Conservation (phyloP, 1,139 yeast species). For the Spencermartinsiella ligniputridi region DNA sequence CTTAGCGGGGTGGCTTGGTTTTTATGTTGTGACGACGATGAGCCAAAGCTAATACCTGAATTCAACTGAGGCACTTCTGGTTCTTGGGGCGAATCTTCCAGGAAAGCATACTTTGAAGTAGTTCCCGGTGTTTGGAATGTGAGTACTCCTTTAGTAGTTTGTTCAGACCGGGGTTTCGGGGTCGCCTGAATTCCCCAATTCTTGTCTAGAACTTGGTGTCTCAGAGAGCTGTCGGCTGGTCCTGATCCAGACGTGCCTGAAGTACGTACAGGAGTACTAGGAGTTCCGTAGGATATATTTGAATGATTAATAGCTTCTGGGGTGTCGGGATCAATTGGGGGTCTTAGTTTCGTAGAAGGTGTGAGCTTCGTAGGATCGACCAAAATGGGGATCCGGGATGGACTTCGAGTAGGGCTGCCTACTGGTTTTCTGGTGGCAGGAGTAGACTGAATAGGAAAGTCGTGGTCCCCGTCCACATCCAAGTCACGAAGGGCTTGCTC, state of each 20-base stretch:
- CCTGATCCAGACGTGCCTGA: not conserved
- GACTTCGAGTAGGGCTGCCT: conserved; percentile 1
- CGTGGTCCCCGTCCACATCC: conserved; percentile 4
- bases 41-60: not conserved
- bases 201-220: conserved; percentile 35
- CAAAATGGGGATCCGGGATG: not conserved
- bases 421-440: conserved; percentile 3
- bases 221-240: conserved; percentile 10
- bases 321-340: not conserved
- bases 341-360: conserved; percentile 1
- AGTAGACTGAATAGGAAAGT: not conserved
- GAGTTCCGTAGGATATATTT: not conserved
- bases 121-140: not conserved
- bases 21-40: not conserved
- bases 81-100: not conserved
- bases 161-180: conserved; percentile 22
- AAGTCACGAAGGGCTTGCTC: conserved; percentile 3
- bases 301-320: not conserved
- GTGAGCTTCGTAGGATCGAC: conserved; percentile 2
- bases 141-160: not conserved
- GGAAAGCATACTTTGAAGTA: not conserved
- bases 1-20: not conserved
- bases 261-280: not conserved
- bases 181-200: conserved; percentile 37
- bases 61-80: conserved; percentile 1